Conservation (phyloP, 768 basidiomycete genomes). For the Boletus huronensis region DNA sequence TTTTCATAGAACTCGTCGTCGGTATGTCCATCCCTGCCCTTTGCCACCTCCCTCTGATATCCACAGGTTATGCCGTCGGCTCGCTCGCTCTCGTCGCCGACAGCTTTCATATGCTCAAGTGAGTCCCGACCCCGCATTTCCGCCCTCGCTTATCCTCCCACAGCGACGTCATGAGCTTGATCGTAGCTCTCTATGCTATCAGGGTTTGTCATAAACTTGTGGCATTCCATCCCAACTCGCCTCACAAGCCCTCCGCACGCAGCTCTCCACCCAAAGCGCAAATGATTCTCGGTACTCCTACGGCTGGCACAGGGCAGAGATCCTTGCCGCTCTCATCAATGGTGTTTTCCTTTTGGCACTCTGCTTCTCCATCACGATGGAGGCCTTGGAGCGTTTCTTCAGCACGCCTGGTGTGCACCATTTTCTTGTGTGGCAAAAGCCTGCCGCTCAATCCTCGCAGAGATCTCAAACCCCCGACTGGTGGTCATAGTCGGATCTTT, state of each 20-base stretch:
- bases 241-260: conserved; percentile 8
- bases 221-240: conserved; percentile 5
- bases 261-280: conserved; percentile 64
- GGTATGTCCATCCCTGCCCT: conserved; percentile 42
- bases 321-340: conserved; percentile 91
- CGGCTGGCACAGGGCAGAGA: conserved; percentile 99
- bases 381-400: conserved; percentile 91
- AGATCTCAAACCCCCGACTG: conserved; percentile 84
- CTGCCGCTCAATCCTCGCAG: conserved; percentile 37
- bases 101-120: conserved; percentile 99
- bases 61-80: conserved; percentile 87
- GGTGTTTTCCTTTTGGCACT: conserved; percentile 96
- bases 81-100: conserved; percentile 95
- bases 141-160: conserved; percentile 11
- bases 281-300: conserved; percentile 84
- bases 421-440: conserved; percentile 2
- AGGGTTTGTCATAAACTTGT: conserved; percentile 42
- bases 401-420: conserved; percentile 59
- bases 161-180: conserved; percentile 94
- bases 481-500: conserved; percentile 88
- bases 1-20: conserved; percentile 79
- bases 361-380: conserved; percentile 92
- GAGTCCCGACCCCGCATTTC: conserved; percentile 23
- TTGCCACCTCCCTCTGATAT: conserved; percentile 9
- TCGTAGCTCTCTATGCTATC: conserved; percentile 95